Evolutionary conservation across 2,329 filamentous ascomycete genomes (phyloP).

Genomic region (Sporothrix brunneoviolacea): DNA sequence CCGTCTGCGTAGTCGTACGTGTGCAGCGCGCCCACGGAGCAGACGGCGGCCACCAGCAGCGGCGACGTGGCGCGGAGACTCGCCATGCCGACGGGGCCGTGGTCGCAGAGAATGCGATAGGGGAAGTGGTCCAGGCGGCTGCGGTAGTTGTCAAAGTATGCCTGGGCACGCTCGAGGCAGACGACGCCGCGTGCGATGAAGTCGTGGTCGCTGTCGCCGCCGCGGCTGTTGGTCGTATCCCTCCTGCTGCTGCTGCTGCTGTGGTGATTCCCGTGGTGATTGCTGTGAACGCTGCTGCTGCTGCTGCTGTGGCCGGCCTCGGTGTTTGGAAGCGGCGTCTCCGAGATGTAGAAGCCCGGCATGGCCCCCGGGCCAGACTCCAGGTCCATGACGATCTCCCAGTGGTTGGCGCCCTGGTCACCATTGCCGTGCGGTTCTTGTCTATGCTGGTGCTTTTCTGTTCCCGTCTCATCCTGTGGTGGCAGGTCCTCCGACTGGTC

Average conservation of each 20-base stretch:
- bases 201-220: not conserved
- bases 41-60: conserved; percentile 1
- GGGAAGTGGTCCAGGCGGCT: conserved; percentile 10
- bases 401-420: conserved; percentile 1
- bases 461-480: not conserved
- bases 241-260: too few species aligned
- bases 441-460: not conserved
- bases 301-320: not conserved
- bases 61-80: conserved; percentile 1
- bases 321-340: not conserved
- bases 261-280: not conserved
- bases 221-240: not conserved
- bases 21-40: conserved; percentile 12
- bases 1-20: not conserved
- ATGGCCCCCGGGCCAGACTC: conserved; percentile 5
- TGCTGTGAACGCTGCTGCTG: not conserved
- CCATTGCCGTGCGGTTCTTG: too few species aligned
- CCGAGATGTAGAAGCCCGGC: conserved; percentile 5
- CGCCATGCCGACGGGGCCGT: not conserved
- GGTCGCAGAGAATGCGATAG: conserved; percentile 7
- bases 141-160: conserved; percentile 9
- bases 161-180: not conserved
- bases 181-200: not conserved
- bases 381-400: conserved; percentile 6
- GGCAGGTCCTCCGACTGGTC: not conserved